Base-by-base conservation (phyloP, 2,329 filamentous ascomycete genomes). In the Fulvia fulva region DNA sequence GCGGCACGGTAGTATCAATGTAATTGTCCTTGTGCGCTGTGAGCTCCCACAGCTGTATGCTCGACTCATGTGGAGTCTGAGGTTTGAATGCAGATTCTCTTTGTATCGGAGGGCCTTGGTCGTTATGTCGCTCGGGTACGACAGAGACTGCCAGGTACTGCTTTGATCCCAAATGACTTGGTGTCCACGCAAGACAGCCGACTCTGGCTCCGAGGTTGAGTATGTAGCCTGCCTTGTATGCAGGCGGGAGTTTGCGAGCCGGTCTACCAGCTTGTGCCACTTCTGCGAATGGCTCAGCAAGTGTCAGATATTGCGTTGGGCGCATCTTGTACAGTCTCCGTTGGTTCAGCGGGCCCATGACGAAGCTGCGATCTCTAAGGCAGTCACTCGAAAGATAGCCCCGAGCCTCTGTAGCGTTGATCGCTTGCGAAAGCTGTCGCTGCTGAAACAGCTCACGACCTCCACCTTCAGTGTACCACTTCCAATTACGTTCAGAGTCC, bases 31-130 rank as follows among this genome's bases (percentile, higher is more conserved):
- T 56, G 9, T 51, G 71, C 3, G 76, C 74, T 37, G 74, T 71
- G 63, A 87, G 82, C 5, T 78, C 74, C 84, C 84, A 87, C 6
- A 87, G 78, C 61, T 86, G 83, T 30, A 87, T 76, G 2, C 77
- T 78, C 14, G 78, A 76, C 16, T 79, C 76, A 60, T 77, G 79
- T 16, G 77, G 72, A 6, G 73, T 68, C 4, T 79, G 79, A 9
- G 81, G 75, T 16, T 74, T 74, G 66, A 84, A 85, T 4, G 82
- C 77, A 19, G 80, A 77, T 7, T 78, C 73, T 55, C 66, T 65
- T 19, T 66, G 56, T 9, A 21, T 12, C 3, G 34, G 12, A 26
- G 54, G 55, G 58, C 68, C 54, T 61, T 70, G 63, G 62, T 71
- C 67, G 11, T 73, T 66, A 8, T 71, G 68, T 61, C 67, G 60